A percentile compares a stretch with the other conserved stretches of the same genome.
Evolutionary conservation across 1,139 yeast genomes (phyloP).

Genomic region (Saccharomycopsis phalli): DNA sequence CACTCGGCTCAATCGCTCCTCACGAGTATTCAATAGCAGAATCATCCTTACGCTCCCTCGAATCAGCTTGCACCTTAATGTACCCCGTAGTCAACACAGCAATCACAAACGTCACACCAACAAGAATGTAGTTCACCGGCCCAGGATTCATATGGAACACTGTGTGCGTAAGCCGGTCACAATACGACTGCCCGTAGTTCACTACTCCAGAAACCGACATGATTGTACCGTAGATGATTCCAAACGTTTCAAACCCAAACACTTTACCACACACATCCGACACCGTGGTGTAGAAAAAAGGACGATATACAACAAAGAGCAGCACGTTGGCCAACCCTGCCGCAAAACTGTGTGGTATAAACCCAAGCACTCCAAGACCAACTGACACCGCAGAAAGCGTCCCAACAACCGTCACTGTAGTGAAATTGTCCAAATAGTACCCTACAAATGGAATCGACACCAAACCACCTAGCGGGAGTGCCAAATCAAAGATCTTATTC

Average conservation of each 20-base stretch:
- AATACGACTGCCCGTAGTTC: constrained; percentile 43
- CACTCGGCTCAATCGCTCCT: too few species aligned
- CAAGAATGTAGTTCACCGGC: constrained; percentile 41
- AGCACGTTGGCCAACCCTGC: constrained; percentile 39
- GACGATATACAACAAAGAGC: constrained; percentile 48
- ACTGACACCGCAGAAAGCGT: constrained; percentile 39
- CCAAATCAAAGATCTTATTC: constrained; percentile 50
- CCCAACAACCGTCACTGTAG: constrained; percentile 38
- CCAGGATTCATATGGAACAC: constrained; percentile 47
- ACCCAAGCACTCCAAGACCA: constrained; percentile 36
- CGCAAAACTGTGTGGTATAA: constrained; percentile 25
- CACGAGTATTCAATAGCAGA: too few species aligned
- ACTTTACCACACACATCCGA: constrained; percentile 57
- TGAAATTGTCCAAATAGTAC: constrained; percentile 42
- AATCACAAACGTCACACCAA: constrained; percentile 36
- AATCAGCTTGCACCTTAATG: constrained; percentile 35
- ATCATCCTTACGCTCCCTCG: too few species aligned
- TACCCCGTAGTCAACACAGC: constrained; percentile 42
- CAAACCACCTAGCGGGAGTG: constrained; percentile 53
- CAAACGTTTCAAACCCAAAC: constrained; percentile 57
- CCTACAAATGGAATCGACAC: constrained; percentile 55
- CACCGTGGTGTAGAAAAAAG: constrained; percentile 54
- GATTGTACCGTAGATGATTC: constrained; percentile 51
- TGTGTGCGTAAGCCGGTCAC: constrained; percentile 47
- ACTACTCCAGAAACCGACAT: constrained; percentile 51